phyloP scores from a whole-genome alignment of 1,139 yeast genomes.

The Yamadazyma membranifaciens region DNA sequence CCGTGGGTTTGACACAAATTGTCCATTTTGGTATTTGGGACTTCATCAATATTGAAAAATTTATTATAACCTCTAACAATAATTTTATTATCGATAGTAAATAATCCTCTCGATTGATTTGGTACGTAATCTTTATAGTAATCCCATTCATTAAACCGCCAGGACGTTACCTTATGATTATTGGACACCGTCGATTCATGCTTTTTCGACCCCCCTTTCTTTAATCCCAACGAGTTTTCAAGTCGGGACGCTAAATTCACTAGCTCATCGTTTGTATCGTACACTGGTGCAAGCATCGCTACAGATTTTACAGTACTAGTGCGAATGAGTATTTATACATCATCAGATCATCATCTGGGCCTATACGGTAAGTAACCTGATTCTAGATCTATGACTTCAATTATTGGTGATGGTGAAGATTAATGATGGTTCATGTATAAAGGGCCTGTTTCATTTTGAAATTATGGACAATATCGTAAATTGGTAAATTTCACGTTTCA shows the following conservation, averaged over 20 bases:
- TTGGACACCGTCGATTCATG: constrained; percentile 17
- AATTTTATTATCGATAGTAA: constrained; percentile 55
- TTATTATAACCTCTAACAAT: constrained; percentile 91
- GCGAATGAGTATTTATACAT: too few species aligned
- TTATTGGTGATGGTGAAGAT: too few species aligned
- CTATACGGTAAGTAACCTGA: too few species aligned
- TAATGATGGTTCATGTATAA: too few species aligned
- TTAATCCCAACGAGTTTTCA: constrained; percentile 18
- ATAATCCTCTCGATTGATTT: constrained; percentile 79
- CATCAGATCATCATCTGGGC: too few species aligned
- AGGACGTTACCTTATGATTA: constrained; percentile 30
- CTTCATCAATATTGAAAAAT: constrained; percentile 82
- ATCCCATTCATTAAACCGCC: constrained; percentile 93
- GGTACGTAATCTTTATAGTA: constrained; percentile 63
- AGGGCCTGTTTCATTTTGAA: too few species aligned
- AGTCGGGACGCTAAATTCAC: constrained; percentile 15
- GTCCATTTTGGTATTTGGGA: constrained; percentile 49
- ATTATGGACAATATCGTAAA: too few species aligned
- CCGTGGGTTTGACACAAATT: constrained; percentile 56
- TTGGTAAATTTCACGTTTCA: too few species aligned
- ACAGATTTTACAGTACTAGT: background rate
- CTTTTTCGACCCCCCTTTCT: constrained; percentile 24
- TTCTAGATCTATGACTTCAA: too few species aligned
- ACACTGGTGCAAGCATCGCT: constrained; percentile 6
- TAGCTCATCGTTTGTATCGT: constrained; percentile 16